Conservation (phyloP, 441 rosid genomes). For the Flueggea neowawraea region DNA sequence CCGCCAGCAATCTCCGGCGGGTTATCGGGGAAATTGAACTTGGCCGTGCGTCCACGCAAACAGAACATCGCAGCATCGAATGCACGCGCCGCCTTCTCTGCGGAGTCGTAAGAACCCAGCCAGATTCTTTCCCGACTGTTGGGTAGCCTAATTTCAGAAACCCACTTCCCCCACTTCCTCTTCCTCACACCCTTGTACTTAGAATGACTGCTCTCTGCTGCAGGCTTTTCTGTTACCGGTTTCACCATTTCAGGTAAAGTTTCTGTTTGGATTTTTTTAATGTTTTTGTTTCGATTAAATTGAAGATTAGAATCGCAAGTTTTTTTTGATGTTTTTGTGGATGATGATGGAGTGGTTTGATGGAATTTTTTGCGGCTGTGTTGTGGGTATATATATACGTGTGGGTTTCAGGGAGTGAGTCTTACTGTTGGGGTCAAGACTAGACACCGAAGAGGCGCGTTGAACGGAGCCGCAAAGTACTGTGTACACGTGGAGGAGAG, state of each 20-base stretch:
- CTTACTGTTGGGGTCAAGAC: conserved; percentile 2
- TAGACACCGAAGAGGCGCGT: conserved; percentile 22
- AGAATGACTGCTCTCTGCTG: conserved; percentile 14
- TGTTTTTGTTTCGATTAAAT: background rate
- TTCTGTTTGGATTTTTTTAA: background rate
- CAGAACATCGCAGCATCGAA: conserved; percentile 82
- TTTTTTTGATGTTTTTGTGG: too few relatives aligned
- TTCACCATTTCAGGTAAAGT: conserved; percentile 24
- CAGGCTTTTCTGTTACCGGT: conserved; percentile 7
- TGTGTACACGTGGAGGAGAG: background rate
- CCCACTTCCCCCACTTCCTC: conserved; percentile 72
- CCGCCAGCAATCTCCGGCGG: conserved; percentile 60
- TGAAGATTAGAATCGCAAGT: too few relatives aligned
- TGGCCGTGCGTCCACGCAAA: conserved; percentile 62
- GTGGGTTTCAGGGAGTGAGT: background rate
- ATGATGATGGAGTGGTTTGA: too few relatives aligned
- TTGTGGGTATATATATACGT: background rate
- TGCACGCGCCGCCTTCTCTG: conserved; percentile 83
- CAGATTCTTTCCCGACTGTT: conserved; percentile 58
- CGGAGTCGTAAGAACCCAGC: conserved; percentile 61
- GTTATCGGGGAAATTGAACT: conserved; percentile 69
- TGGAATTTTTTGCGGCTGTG: conserved; percentile 23
- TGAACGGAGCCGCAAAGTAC: conserved; percentile 8
- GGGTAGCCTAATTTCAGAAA: conserved; percentile 57
- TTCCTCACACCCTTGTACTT: conserved; percentile 54